Base-by-base conservation (phyloP, 2,329 filamentous ascomycete species). In the Cladobotryum mycophilum region DNA sequence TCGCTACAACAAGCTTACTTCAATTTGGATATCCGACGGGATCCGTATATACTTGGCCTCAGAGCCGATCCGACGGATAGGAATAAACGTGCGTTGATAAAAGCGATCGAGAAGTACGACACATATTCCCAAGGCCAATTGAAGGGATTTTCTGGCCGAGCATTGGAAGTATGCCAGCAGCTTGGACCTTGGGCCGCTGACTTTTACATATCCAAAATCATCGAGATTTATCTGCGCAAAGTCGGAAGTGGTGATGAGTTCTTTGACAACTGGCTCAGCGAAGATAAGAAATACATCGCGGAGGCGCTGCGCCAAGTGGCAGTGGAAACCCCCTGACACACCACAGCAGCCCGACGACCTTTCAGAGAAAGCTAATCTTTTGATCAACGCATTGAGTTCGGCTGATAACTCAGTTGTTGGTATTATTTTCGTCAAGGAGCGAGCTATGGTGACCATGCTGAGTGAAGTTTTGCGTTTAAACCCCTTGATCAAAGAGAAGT, bases 161-260 rank as follows among this genome's bases (percentile, higher is more conserved):
- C 76, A 12, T 43, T 55, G 1, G 72, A 75, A 13, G 72, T 90
- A 1, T 71, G 71, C 18, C 57, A 61, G 3, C 76, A 86, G 42
- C 72, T 90, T 4, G 88, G 88, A 0, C 56, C 71, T 1, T 91
- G 85, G 84, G 85, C 85, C 1, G 77, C 78, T 0, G 83, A 90
- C 45, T 78, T 76, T 45, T 90, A 84, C 60, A 78, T 90, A 20
- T 66, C 67, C 47, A 70, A 70, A 36, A 74, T 76, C 3, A 68
- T 81, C 9, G 64, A 55, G 2, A 58, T 62, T 41, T 67, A 70
- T 47, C 50, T 69, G 2, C 22, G 53, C 47, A 58, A 57, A 41
- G 41, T 61, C 50, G 51, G 56, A 46, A 57, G 45, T 5, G 38
- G 46, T 11, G 48, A 33, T 5, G 54, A 57, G 11, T 67, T 51